Evolutionary conservation across 805 yeast species (phyloP).

Genomic region (Metschnikowia continentalis): DNA sequence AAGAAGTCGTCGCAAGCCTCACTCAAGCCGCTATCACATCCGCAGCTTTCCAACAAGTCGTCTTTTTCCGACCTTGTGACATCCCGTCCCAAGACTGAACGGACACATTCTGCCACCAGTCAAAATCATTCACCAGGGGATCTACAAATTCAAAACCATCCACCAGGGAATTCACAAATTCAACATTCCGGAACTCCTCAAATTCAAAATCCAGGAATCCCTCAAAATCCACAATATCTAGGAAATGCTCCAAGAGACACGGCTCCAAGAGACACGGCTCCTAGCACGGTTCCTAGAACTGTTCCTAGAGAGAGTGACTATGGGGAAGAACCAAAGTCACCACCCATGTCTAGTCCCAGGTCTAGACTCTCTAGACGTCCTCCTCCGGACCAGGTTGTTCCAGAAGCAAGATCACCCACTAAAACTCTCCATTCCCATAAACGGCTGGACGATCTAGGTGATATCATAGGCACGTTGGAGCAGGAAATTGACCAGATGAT

Average conservation of each 20-base stretch:
- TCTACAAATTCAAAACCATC: too few species aligned
- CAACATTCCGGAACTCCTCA: too few species aligned
- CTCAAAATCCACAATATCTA: too few species aligned
- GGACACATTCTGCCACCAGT: too few species aligned
- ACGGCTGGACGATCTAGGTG: slow-evolving; percentile 12
- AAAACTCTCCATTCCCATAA: not conserved
- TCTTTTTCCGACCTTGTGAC: not conserved
- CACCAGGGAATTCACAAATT: too few species aligned
- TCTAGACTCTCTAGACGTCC: not conserved
- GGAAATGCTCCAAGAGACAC: too few species aligned
- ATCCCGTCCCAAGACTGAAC: not conserved
- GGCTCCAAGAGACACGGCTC: too few species aligned
- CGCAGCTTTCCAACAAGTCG: not conserved
- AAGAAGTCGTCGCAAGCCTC: not conserved
- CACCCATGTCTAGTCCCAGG: not conserved
- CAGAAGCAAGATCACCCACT: not conserved
- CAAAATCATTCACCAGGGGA: too few species aligned
- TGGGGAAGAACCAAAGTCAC: not conserved
- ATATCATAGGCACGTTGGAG: slow-evolving; percentile 24
- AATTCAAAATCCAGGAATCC: too few species aligned
- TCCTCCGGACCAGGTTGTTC: not conserved
- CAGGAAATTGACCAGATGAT: slow-evolving; percentile 22
- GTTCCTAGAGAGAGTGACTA: too few species aligned
- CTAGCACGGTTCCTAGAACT: too few species aligned
- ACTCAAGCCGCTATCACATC: slow-evolving; percentile 3